Evolutionary conservation across 2,329 filamentous ascomycete genomes (phyloP).

Genomic region (Verticillium nubilum): DNA sequence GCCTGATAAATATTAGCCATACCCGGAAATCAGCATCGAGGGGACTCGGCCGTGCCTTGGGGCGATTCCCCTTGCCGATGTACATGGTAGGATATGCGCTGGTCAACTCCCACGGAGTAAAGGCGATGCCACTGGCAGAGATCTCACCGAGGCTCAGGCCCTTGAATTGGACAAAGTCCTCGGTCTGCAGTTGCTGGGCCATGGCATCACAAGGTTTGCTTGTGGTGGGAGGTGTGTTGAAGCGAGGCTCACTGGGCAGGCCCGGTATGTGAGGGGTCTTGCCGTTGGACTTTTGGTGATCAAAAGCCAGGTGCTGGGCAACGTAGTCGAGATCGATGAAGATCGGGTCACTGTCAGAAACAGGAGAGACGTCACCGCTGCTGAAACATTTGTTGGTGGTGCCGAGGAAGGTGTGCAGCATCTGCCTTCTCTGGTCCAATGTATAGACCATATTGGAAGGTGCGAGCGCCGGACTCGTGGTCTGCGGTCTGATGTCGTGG

Average conservation of each 20-base stretch:
- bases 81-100: constrained; percentile 54
- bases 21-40: neutral
- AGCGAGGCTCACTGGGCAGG: neutral
- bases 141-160: constrained; percentile 6
- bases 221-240: neutral
- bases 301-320: neutral
- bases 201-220: neutral
- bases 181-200: neutral
- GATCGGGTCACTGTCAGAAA: neutral
- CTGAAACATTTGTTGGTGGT: no score
- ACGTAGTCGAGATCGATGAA: neutral
- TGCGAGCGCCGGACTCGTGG: neutral
- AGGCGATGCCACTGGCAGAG: constrained; percentile 23
- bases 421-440: neutral
- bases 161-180: constrained; percentile 7
- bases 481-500: neutral
- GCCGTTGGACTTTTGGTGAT: neutral
- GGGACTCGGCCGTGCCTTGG: constrained; percentile 29
- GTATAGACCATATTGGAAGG: neutral
- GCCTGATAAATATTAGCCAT: constrained; percentile 1
- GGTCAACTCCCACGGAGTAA: constrained; percentile 49
- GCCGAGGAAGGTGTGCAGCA: neutral
- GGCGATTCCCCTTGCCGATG: constrained; percentile 47
- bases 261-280: neutral
- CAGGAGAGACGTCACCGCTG: neutral